Base-by-base conservation (phyloP, 805 yeast species). In the Saccharomyces mikatae region DNA sequence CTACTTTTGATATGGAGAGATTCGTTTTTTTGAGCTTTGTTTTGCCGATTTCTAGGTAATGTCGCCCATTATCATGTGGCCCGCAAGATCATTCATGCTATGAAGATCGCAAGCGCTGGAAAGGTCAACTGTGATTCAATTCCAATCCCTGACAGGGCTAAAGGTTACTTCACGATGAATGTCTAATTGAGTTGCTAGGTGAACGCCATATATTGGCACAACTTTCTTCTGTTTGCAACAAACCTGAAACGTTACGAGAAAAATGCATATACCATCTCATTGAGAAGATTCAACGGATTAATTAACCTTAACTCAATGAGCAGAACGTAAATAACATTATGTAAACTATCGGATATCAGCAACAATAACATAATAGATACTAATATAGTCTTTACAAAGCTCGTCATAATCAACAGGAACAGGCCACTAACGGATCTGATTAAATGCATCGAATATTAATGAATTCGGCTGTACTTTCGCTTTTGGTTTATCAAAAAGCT, bases 401-500 rank as follows among this genome's bases (percentile, higher is more conserved):
- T 17, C 6, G 13, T 4, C 29, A n/a, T 22, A 11, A 9, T n/a
- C 8, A 31, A 8, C n/a, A 8, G n/a, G n/a, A n/a, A n/a, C n/a
- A n/a, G n/a, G 6, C 4, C 6, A 36, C 68, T 66, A 87, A 61
- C 95, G 72, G 57, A 87, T 74, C 65, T 84, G 89, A 77, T 80
- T 83, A 60, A 86, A 86, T 0, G 94, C 87, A 71, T 84, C 89
- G 50, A 86, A 71, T 48, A 87, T 70, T 11, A 83, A 86, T 21
- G 87, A 80, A 24, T 85, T 78, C 26, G 83, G 82, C 11, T 80
- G 80, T 44, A 73, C 75, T 54, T 81, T 84, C 50, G 74, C 73
- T 61, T 80, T 83, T 56, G 78, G 82, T 67, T 86, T 88, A 56
- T 89, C 96, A 73, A 91, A 94, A 1, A 91, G 87, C 62, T 89